These are phyloP conservation scores for Didymella sp. DNA, from an alignment of 2,329 filamentous ascomycete species.

Conservation along the genomic window DNA sequence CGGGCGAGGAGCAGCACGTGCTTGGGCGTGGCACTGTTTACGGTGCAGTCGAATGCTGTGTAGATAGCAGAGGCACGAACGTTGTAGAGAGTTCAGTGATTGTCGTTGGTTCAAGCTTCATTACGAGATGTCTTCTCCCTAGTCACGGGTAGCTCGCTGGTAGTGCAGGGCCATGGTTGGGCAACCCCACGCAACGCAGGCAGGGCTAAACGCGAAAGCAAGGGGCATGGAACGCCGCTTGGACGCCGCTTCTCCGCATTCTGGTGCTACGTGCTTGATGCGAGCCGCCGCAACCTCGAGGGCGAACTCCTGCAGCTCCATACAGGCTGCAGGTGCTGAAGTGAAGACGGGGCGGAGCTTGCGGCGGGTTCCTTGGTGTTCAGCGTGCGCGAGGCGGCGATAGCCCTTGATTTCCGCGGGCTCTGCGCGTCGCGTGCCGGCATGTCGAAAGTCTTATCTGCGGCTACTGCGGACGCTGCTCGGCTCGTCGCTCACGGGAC, in stretches of 20 bases:
- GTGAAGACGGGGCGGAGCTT: background rate
- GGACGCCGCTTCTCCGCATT: background rate
- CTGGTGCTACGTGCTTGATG: background rate
- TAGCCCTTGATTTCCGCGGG: background rate
- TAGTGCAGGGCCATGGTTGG: no score
- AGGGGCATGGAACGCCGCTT: no score
- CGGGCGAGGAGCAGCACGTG: background rate
- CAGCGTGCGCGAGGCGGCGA: background rate
- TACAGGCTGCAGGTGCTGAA: background rate
- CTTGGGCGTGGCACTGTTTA: no score
- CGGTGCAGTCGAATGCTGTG: no score
- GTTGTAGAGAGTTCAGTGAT: no score
- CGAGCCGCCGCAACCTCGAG: background rate
- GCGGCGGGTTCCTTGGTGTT: background rate
- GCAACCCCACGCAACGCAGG: background rate
- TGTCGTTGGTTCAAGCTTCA: slow-evolving; percentile 10
- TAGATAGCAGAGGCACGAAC: no score
- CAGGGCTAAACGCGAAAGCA: no score
- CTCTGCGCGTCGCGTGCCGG: background rate
- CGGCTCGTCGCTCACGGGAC: background rate
- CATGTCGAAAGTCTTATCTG: background rate
- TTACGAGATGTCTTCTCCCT: slow-evolving; percentile 13
- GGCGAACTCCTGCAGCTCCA: background rate
- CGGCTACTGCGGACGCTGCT: slow-evolving; percentile 15
- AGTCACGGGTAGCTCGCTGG: slow-evolving; percentile 1